Conservation (phyloP, 1,139 yeast genomes). For the Geotrichum cucujoidarum region DNA sequence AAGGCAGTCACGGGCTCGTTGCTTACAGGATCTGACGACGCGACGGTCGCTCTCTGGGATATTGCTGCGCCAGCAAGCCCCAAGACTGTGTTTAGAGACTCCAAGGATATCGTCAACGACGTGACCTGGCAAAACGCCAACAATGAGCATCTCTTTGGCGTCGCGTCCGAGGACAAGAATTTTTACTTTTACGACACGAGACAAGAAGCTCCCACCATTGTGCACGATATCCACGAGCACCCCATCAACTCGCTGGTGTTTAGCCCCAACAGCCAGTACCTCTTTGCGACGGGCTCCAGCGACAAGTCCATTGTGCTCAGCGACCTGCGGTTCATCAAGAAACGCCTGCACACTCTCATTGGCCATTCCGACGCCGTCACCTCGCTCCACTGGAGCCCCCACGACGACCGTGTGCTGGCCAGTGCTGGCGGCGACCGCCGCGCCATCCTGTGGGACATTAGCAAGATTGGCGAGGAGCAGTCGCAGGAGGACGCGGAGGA, state of each 20-base stretch:
- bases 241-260: conserved; percentile 66
- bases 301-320: conserved; percentile 55
- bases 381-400: conserved; percentile 74
- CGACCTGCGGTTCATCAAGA: conserved; percentile 54
- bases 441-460: conserved; percentile 69
- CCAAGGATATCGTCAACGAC: conserved; percentile 38
- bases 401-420: conserved; percentile 50
- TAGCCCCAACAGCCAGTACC: conserved; percentile 50
- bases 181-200: conserved; percentile 58
- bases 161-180: conserved; percentile 67
- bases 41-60: conserved; percentile 62
- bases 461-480: conserved; percentile 41
- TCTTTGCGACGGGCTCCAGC: conserved; percentile 68
- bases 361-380: conserved; percentile 66
- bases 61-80: conserved; percentile 25
- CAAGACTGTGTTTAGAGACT: conserved; percentile 25
- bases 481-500: conserved; percentile 41
- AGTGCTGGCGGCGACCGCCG: conserved; percentile 69
- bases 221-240: conserved; percentile 30
- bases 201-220: conserved; percentile 5
- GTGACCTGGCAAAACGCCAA: conserved; percentile 46
- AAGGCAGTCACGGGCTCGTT: conserved; percentile 40
- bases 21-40: conserved; percentile 64
- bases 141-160: conserved; percentile 50
- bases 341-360: conserved; percentile 35